These are phyloP conservation scores for Sporormia fimetaria DNA, from an alignment of 495 filamentous ascomycete genomes.

Conservation along the genomic window DNA sequence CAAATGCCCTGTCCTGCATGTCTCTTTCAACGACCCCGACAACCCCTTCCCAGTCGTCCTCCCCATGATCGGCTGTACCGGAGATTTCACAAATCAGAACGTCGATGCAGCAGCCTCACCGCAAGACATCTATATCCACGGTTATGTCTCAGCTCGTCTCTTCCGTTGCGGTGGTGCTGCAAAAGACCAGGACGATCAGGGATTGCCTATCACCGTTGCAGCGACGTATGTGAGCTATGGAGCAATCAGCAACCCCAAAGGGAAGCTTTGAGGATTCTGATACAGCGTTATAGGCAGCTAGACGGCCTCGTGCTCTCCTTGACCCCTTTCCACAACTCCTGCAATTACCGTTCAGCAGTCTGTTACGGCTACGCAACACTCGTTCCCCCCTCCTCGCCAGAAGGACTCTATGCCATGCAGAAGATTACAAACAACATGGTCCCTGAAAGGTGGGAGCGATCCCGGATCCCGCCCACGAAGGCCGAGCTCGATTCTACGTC, in stretches of 20 bases:
- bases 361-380: conserved; percentile 65
- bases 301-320: conserved; percentile 60
- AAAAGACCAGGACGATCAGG: conserved; percentile 23
- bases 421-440: conserved; percentile 68
- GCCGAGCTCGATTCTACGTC: conserved; percentile 41
- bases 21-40: conserved; percentile 54
- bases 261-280: too few relatives aligned
- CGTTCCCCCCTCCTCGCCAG: conserved; percentile 51
- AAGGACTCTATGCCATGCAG: conserved; percentile 76
- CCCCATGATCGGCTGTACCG: conserved; percentile 83
- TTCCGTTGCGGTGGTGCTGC: conserved; percentile 41
- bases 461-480: conserved; percentile 35
- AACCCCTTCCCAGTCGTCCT: conserved; percentile 61
- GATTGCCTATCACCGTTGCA: conserved; percentile 13
- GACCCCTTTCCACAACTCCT: conserved; percentile 63
- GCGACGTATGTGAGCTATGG: conserved; percentile 7
- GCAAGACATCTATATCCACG: conserved; percentile 75
- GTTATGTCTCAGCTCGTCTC: conserved; percentile 69
- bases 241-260: too few relatives aligned
- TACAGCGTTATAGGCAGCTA: conserved; percentile 36
- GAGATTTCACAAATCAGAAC: conserved; percentile 46
- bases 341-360: conserved; percentile 76
- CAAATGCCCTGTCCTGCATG: conserved; percentile 28
- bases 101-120: conserved; percentile 42
- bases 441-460: conserved; percentile 52